Evolutionary conservation across 2,329 filamentous ascomycete genomes (phyloP), one percentile per base, ranked within the genome.

Genomic region (Chrysosporium keratinophilum): DNA sequence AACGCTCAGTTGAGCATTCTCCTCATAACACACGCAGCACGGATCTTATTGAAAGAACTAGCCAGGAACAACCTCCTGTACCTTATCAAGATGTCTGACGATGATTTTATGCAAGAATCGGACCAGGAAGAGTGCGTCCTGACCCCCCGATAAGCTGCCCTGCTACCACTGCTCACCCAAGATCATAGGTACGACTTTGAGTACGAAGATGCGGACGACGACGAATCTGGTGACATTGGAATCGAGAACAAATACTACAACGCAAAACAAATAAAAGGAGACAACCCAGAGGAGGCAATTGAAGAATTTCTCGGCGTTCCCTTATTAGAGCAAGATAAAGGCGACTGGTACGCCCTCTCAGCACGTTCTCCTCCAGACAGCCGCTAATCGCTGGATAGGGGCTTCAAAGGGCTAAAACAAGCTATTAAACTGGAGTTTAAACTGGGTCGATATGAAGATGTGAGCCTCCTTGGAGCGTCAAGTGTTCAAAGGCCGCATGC

Each of bases 221-320:
- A 94, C 42, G 85, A 95, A 55, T 82, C 80, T 33, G 89, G 84
- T 55, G 88, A 96, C 68, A 87, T 96, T 63, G 89, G 91, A 61
- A 94, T 97, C 68, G 93, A 98, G 70, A 98, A 98, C 76, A 96
- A 95, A 74, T 98, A 98, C 76, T 98, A 97, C 78, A 97, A 96
- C 72, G 93, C 93, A 42, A 98, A 98, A 73, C 91, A 97, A 74
- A 83, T 95, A 67, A 98, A 97, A 76, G 77, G 78, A 42, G 84
- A 84, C 58, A 88, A 90, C 55, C 89, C 91, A 0, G 82, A 93
- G 64, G 88, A 88, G 62, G 93, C 93, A 1, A 86, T 98, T 54
- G 82, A 84, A 35, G 91, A 97, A 68, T 98, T 98, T 64, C 74
- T 97, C n/a, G 86, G 82, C 33, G 85, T 98, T 58, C 89, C 88